Conservation (phyloP, 257 asterid genomes). For the Nicotiana noctiflora region DNA sequence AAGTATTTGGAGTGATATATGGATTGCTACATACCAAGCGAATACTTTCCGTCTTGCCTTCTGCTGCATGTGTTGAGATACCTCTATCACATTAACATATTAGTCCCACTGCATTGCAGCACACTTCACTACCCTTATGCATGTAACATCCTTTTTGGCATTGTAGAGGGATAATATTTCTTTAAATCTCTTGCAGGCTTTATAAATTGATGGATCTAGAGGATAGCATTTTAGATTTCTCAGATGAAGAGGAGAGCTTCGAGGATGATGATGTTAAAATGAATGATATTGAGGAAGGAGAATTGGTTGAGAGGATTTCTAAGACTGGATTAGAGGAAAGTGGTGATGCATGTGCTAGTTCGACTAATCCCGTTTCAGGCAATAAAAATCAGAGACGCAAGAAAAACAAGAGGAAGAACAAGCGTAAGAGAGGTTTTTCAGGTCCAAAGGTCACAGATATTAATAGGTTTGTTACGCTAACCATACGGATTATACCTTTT, state of each 20-base stretch:
- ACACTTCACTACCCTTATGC: neutral
- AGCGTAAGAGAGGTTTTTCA: conserved; percentile 37
- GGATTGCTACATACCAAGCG: too few species aligned
- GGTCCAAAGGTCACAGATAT: conserved; percentile 46
- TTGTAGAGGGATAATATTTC: neutral
- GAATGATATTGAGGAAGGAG: conserved; percentile 86
- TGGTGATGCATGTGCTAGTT: conserved; percentile 27
- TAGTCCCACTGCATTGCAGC: neutral
- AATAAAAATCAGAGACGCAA: conserved; percentile 26
- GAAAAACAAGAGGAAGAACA: conserved; percentile 56
- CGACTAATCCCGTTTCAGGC: conserved; percentile 27
- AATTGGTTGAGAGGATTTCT: conserved; percentile 39
- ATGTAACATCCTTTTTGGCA: neutral
- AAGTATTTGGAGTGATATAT: too few species aligned
- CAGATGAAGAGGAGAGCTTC: conserved; percentile 45
- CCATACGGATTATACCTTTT: neutral
- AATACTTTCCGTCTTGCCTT: too few species aligned
- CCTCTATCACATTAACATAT: too few species aligned
- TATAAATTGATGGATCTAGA: conserved; percentile 45
- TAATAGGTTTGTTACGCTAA: conserved; percentile 40
- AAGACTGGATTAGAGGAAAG: conserved; percentile 35
- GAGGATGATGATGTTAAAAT: conserved; percentile 62
- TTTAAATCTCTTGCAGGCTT: neutral
- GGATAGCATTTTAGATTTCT: conserved; percentile 43
- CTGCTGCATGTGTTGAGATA: too few species aligned